phyloP scores from a whole-genome alignment of 73 alveolate species.

The Tetrahymena malaccensis region DNA sequence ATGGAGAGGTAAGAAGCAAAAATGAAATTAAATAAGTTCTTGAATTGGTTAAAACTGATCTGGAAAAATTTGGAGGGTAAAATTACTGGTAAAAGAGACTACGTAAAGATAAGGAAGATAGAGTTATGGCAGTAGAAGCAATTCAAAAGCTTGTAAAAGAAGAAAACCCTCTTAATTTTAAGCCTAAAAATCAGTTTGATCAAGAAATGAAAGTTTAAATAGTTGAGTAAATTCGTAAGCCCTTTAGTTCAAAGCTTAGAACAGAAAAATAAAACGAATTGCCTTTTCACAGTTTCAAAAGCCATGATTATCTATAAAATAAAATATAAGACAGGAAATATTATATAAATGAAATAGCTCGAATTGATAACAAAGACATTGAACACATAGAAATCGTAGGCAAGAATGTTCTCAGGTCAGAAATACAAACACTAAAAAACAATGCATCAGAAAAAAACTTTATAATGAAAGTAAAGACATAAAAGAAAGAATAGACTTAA shows the following conservation, averaged over 20 bases:
- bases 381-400: neutral
- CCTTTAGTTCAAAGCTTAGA: neutral
- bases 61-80: neutral
- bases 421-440: neutral
- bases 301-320: neutral
- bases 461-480: neutral
- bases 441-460: neutral
- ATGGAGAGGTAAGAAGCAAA: neutral
- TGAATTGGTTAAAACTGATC: neutral
- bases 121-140: neutral
- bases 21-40: neutral
- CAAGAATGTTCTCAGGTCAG: neutral
- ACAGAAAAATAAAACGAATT: neutral
- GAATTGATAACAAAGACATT: neutral
- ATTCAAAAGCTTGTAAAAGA: neutral
- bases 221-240: neutral
- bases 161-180: neutral
- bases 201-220: neutral
- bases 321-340: neutral
- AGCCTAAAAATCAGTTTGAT: neutral
- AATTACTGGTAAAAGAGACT: neutral
- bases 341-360: neutral
- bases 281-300: neutral
- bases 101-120: neutral
- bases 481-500: neutral